Base-by-base conservation (phyloP, 2,329 filamentous ascomycete species). In the Microdochium trichocladiopsis region DNA sequence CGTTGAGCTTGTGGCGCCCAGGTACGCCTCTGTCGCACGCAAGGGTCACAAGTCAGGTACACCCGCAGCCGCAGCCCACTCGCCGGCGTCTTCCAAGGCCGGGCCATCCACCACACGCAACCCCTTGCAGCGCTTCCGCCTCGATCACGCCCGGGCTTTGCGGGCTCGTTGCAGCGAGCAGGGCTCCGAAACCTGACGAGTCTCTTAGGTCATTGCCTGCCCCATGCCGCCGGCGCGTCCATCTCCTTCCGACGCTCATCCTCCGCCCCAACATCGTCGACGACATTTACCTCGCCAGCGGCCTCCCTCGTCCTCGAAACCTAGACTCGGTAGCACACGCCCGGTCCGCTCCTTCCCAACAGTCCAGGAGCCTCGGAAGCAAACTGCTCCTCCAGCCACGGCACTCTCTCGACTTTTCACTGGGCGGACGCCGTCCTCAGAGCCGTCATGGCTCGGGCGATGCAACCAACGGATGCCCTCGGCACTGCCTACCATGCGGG, bases 121-220 rank as follows among this genome's bases (percentile, higher is more conserved):
- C 41, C 41, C 41, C 41, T 18, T 45, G 41, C 41, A 45, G 41
- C 41, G 41, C 41, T 18, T 45, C 18, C 18, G 14, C 14, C 41
- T 8, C 28, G 8, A 31, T 31, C 28, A 31, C 28, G 28, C 14
- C 28, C 28, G 14, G 14, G 28, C 14, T 14, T 22, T 9, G 6
- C 18, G 12, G n/a, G 16, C 41, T 4, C 18, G 18, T 23, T 45
- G 21, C 18, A 6, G 22, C 41, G 41, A 45, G 41, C 41, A 45
- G 41, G 41, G 41, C 41, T 45, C 41, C 41, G 41, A 45, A 45
- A 45, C 41, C 41, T 45, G 41, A 45, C 41, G 41, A 45, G 41
- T 18, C 16, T 45, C 41, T 45, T 45, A 45, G 41, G n/a, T 22
- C 41, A 45, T 18, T 23, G n/a, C 14, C n/a, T 22, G 5, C 11